Evolutionary conservation across 176 grass and related monocot genomes (phyloP).

Genomic region (Avena atlantica): DNA sequence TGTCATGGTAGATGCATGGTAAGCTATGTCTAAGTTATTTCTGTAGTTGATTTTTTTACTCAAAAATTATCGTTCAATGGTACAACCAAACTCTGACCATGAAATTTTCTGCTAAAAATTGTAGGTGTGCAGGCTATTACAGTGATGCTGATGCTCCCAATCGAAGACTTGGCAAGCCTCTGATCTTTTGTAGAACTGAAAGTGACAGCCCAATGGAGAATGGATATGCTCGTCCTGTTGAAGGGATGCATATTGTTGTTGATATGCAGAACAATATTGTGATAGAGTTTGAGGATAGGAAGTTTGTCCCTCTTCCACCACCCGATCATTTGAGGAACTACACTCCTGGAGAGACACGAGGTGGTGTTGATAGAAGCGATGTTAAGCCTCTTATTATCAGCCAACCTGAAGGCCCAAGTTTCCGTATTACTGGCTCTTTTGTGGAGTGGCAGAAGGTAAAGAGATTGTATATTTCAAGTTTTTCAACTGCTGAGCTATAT

Average conservation of each 20-base stretch:
- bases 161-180: conserved; percentile 84
- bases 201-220: conserved; percentile 99
- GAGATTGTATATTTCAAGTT: conserved; percentile 20
- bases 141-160: conserved; percentile 84
- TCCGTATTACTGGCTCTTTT: conserved; percentile 93
- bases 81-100: neutral
- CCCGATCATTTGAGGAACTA: conserved; percentile 98
- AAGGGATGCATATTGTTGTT: conserved; percentile 89
- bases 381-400: conserved; percentile 86
- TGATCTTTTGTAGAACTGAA: conserved; percentile 99
- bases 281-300: conserved; percentile 96
- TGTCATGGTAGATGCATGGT: conserved; percentile 99
- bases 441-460: conserved; percentile 99
- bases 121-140: conserved; percentile 88
- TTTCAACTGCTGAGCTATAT: neutral
- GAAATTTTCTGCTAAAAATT: neutral
- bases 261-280: conserved; percentile 93
- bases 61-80: neutral
- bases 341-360: conserved; percentile 97
- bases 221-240: conserved; percentile 97
- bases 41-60: neutral
- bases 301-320: conserved; percentile 87
- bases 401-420: conserved; percentile 97
- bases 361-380: conserved; percentile 95
- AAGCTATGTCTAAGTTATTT: conserved; percentile 17